Evolutionary conservation across 805 yeast species (phyloP).

Genomic region (Candida sithepensis): DNA sequence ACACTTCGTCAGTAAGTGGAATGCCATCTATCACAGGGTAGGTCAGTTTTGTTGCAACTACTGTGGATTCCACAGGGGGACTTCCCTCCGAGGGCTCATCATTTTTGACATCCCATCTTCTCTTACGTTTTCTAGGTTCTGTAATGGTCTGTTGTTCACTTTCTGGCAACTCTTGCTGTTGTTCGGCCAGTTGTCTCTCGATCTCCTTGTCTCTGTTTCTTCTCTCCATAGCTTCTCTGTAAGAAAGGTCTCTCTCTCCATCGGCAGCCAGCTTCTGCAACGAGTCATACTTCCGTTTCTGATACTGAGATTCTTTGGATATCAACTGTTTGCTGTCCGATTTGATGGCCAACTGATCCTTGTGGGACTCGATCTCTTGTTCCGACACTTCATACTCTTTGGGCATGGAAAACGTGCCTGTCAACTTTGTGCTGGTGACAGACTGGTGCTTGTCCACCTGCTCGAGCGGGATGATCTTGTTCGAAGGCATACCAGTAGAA

Average conservation of each 20-base stretch:
- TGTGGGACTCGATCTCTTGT: slow-evolving; percentile 19
- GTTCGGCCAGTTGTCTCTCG: slow-evolving; percentile 33
- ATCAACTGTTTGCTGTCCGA: slow-evolving; percentile 26
- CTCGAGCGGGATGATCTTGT: slow-evolving; percentile 3
- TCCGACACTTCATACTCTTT: slow-evolving; percentile 18
- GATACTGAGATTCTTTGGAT: slow-evolving; percentile 46
- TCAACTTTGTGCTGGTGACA: slow-evolving; percentile 9
- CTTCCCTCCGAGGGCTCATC: no score
- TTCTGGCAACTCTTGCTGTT: slow-evolving; percentile 6
- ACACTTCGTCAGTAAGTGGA: slow-evolving; percentile 41
- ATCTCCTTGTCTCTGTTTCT: slow-evolving; percentile 40
- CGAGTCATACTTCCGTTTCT: slow-evolving; percentile 31
- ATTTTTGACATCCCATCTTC: slow-evolving; percentile 8
- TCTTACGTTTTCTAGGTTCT: slow-evolving; percentile 17
- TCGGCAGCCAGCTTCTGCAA: slow-evolving; percentile 10
- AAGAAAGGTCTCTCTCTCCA: slow-evolving; percentile 20
- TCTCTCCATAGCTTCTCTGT: slow-evolving; percentile 40
- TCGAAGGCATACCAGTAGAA: slow-evolving; percentile 3
- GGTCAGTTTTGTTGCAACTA: slow-evolving; percentile 12
- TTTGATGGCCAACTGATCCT: slow-evolving; percentile 23
- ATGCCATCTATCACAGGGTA: slow-evolving; percentile 32
- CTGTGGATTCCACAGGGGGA: neutral
- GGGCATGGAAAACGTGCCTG: slow-evolving; percentile 22
- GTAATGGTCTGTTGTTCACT: neutral
- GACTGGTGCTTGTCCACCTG: neutral